Evolutionary conservation across 305 asterid genomes (phyloP), one percentile per base, ranked within the genome.

Genomic region (Rubia peregrina): DNA sequence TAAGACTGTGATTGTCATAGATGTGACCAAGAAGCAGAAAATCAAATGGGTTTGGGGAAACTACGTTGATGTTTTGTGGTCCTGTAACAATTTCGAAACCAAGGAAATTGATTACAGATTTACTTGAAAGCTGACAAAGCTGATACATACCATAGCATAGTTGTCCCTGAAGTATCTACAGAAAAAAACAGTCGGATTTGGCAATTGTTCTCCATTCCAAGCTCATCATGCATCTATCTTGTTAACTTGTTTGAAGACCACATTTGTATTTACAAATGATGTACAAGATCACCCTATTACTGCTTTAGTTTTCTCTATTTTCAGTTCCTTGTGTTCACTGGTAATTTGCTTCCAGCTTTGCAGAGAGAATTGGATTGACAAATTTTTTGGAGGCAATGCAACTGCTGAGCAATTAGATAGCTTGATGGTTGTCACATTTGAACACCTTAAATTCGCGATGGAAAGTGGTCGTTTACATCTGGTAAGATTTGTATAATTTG

Each of bases 371-470:
- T 73, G 83, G 78, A 78, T 85, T 48, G 85, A 85, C 72, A 84
- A 76, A 70, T 79, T 84, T 73, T 76, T 81, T 53, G 76, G 86
- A 64, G 91, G 86, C 71, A 85, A 83, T 78, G 11, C 71, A 61
- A 73, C 65, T 63, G 97, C 99, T 62, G 81, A 83, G 55, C 87
- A 84, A 84, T 81, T 94, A 73, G 99, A 94, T 77, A 88, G 90
- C 73, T 75, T 94, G 80, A 83, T 94, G 86, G 96, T 88, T 79
- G 86, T 94, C 57, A 82, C 85, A 13, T 85, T 89, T 78, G 92
- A 89, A 64, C 88, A 94, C 83, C 88, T 91, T 67, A 80, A 82
- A 68, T 73, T 87, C 51, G 88, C 96, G 74, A 69, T 38, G 41
- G 90, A 85, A 72, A 80, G 75, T 73, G 96, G 89, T 40, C 90